A percentile compares a stretch with the other conserved stretches of the same genome.
Conservation (phyloP, 495 filamentous ascomycete species). For the Lepidopterella palustris region DNA sequence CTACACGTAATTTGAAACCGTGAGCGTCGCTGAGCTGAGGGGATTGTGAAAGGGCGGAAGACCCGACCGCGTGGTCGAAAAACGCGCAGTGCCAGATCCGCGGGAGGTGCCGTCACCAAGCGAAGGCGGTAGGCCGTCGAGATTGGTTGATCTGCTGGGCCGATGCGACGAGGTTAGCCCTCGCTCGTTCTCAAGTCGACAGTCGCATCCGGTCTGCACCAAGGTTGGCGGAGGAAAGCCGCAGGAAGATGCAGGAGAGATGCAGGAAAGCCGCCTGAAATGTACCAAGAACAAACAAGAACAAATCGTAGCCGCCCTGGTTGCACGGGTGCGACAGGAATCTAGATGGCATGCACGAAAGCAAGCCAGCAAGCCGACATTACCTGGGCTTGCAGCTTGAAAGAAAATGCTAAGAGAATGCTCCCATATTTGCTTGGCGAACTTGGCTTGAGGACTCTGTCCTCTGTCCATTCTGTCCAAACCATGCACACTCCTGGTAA, state of each 20-base stretch:
- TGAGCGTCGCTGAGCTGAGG: neutral
- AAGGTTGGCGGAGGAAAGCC: neutral
- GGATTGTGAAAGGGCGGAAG: neutral
- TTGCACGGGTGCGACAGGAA: neutral
- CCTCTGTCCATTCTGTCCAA: neutral
- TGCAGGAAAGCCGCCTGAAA: too few species aligned
- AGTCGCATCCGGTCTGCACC: neutral
- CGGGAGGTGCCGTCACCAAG: neutral
- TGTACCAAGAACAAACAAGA: too few species aligned
- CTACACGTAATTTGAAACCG: too few species aligned
- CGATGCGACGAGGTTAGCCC: neutral
- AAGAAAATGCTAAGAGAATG: too few species aligned
- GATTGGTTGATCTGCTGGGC: slow-evolving; percentile 6
- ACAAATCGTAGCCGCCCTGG: neutral
- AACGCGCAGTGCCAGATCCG: neutral
- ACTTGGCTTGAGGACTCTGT: neutral
- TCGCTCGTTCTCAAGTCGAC: too few species aligned
- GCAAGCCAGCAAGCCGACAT: neutral
- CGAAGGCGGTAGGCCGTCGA: neutral
- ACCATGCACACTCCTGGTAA: neutral
- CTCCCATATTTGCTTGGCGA: too few species aligned
- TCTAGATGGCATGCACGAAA: neutral
- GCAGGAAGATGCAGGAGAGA: neutral
- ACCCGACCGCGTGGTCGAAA: slow-evolving; percentile 1
- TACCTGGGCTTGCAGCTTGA: too few species aligned